Percentiles rank a stretch among this genome's conserved stretches.
Evolutionary conservation across 2,329 filamentous ascomycete genomes (phyloP).

Genomic region (Pestalotiopsis sp.): DNA sequence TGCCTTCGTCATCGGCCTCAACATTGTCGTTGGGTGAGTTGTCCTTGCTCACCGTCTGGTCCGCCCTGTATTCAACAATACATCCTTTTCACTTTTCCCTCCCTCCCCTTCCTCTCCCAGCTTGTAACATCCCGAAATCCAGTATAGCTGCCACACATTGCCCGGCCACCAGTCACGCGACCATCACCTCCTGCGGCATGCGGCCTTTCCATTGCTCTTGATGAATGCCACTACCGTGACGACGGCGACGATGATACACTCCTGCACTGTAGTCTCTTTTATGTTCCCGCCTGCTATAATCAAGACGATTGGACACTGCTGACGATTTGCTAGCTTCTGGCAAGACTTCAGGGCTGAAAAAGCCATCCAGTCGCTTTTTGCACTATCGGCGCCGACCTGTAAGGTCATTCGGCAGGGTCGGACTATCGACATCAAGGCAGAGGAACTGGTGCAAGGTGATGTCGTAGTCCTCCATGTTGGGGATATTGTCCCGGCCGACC

Average conservation of each 20-base stretch:
- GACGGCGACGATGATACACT: too few species aligned
- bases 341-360: conserved; percentile 65
- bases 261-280: too few species aligned
- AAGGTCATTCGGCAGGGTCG: conserved; percentile 58
- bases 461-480: conserved; percentile 64
- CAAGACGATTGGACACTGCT: neutral
- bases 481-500: conserved; percentile 70
- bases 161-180: neutral
- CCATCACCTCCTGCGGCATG: neutral
- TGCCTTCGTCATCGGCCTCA: conserved; percentile 65
- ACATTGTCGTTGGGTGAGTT: conserved; percentile 65
- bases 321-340: conserved; percentile 43
- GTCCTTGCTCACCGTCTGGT: neutral
- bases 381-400: conserved; percentile 59
- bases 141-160: neutral
- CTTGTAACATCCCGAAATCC: neutral
- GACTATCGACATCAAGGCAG: conserved; percentile 53
- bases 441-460: conserved; percentile 66
- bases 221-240: too few species aligned
- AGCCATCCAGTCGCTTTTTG: conserved; percentile 62
- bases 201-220: too few species aligned
- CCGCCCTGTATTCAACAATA: neutral
- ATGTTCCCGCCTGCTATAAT: too few species aligned
- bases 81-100: neutral
- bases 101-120: neutral